Evolutionary conservation across 306 rosid species (phyloP), one percentile per base, ranked within the genome.

Genomic region (Cucurbita moschata): DNA sequence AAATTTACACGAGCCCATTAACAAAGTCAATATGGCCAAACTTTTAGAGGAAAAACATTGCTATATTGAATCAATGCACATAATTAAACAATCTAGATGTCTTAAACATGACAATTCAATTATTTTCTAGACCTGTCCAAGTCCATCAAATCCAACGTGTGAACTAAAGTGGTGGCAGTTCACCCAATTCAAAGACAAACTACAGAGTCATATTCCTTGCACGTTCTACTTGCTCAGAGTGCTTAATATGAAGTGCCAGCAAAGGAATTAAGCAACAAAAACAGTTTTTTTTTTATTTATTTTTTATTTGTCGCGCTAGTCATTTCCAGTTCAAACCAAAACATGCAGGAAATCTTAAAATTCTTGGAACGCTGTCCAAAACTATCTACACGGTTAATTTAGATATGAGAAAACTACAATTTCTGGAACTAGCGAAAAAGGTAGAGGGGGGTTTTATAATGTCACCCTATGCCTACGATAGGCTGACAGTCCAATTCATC

Each of bases 401-500:
- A 23, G 40, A 67, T 23, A 4, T 26, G 40, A 68, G 57, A 68
- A 46, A 52, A 40, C 38, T 73, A 56, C 64, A 54, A 73, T 49
- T 64, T 54, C 21, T 46, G 40, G 57, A 7, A 26, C 57, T 68
- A 23, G 75, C 61, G 52, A 18, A 65, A 43, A 71, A 9, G 30
- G 44, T 16, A 70, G 51, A 54, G 39, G 13, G 52, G 39, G 47
- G 23, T 53, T 35, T 18, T 38, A 30, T 23, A 72, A 72, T 38
- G 51, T 35, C 21, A 52, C 35, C 53, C 49, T 46, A 50, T n/a
- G 71, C 79, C 77, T 79, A 85, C 70, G 83, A 74, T 75, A 95
- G 80, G 77, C 88, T 89, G 30, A 95, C 91, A 73, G 96, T 95
- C 99, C 97, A 95, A 71, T 87, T 77, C 99, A 86, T 84, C 79